Evolutionary conservation across 2,329 filamentous ascomycete species (phyloP).

Genomic region (Trichoderma cornu-damae): DNA sequence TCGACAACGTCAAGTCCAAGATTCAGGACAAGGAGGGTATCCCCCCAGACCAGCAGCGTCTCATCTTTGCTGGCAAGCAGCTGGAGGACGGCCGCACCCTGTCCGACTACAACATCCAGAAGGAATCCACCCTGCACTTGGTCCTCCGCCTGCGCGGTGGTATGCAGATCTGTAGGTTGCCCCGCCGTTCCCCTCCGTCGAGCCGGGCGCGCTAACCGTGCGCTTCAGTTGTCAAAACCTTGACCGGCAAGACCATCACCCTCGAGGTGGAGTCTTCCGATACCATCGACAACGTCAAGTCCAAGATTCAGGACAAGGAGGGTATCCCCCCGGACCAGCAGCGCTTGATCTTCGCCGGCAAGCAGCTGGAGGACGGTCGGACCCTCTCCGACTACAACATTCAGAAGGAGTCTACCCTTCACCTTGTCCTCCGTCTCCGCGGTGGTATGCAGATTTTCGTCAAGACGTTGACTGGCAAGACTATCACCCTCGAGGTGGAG

Average conservation of each 20-base stretch:
- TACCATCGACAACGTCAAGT: constrained; percentile 92
- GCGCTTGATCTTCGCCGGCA: constrained; percentile 87
- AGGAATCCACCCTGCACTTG: constrained; percentile 66
- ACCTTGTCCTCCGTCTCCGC: constrained; percentile 74
- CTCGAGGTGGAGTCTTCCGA: constrained; percentile 84
- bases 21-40: constrained; percentile 99
- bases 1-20: constrained; percentile 97
- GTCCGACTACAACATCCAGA: constrained; percentile 54
- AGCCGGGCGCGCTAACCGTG: constrained; percentile 19
- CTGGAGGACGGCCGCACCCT: constrained; percentile 75
- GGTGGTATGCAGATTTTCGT: constrained; percentile 76
- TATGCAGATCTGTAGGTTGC: constrained; percentile 59
- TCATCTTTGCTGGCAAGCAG: constrained; percentile 97
- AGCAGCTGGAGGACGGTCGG: constrained; percentile 88
- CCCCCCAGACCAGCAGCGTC: constrained; percentile 88
- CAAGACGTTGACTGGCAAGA: constrained; percentile 88
- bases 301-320: constrained; percentile 89
- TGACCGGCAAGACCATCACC: constrained; percentile 92
- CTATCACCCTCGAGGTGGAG: constrained; percentile 87
- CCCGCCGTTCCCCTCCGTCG: background rate
- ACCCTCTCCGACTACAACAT: constrained; percentile 96
- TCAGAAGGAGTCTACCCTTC: constrained; percentile 81
- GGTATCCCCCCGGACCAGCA: constrained; percentile 94
- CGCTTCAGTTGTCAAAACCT: constrained; percentile 63
- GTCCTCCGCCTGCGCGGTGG: constrained; percentile 66